Conservation (phyloP, 345 rosid genomes). For the Salix viminalis region DNA sequence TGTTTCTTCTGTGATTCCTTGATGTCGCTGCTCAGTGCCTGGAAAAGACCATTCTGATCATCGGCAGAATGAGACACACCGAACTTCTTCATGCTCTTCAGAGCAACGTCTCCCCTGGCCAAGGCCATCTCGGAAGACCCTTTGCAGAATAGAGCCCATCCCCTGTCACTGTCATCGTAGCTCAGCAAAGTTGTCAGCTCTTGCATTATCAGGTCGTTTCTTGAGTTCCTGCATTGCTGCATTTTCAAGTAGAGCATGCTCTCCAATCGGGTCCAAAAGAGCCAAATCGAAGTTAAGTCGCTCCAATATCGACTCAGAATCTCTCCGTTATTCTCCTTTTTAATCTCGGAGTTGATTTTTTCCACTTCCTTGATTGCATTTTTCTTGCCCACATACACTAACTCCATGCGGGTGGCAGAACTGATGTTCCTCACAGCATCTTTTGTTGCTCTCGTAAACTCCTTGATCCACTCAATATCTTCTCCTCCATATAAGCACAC, state of each 20-base stretch:
- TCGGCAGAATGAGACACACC: fast-evolving
- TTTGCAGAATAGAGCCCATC: slow-evolving; percentile 32
- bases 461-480: slow-evolving; percentile 32
- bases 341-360: not conserved
- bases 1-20: slow-evolving; percentile 6
- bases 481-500: slow-evolving; percentile 40
- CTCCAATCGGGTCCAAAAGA: slow-evolving; percentile 39
- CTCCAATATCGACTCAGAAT: slow-evolving; percentile 16
- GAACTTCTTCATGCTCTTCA: slow-evolving; percentile 5
- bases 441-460: slow-evolving; percentile 23
- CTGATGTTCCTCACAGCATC: not conserved
- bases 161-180: slow-evolving; percentile 29
- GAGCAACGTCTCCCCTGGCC: slow-evolving; percentile 13
- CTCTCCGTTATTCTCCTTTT: not conserved
- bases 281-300: slow-evolving; percentile 13
- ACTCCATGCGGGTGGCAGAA: slow-evolving; percentile 13
- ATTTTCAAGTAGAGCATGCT: slow-evolving; percentile 36
- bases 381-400: slow-evolving; percentile 36
- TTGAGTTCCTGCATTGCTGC: slow-evolving; percentile 12
- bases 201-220: slow-evolving; percentile 26
- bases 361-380: slow-evolving; percentile 20
- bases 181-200: slow-evolving; percentile 34
- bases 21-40: slow-evolving; percentile 5
- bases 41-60: slow-evolving; percentile 4
- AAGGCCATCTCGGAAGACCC: slow-evolving; percentile 14